Conservation (phyloP, 441 rosid species). For the Pelargonium cotyledonis region DNA sequence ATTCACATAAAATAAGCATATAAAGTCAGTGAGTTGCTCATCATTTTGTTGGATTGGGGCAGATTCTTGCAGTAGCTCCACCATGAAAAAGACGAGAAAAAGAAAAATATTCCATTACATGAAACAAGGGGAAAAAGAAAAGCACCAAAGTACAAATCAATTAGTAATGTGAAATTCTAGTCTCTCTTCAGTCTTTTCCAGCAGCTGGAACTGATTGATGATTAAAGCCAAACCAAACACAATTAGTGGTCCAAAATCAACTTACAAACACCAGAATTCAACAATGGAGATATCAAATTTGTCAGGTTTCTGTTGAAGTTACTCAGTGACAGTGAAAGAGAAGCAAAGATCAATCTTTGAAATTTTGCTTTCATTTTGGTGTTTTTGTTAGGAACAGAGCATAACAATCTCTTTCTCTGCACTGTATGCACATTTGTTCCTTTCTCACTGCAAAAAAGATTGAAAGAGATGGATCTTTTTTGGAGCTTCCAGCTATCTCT, state of each 20-base stretch:
- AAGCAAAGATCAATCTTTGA: not conserved
- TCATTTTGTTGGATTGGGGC: not conserved
- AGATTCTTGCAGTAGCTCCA: not conserved
- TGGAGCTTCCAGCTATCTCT: constrained; percentile 13
- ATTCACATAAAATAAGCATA: not conserved
- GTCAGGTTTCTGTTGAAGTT: constrained; percentile 16
- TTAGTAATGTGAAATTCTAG: not conserved
- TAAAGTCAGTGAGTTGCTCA: not conserved
- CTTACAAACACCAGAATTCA: not conserved
- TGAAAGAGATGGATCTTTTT: constrained; percentile 10
- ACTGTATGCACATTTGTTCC: not conserved
- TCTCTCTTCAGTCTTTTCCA: not conserved
- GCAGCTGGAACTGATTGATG: not conserved
- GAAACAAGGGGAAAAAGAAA: constrained; percentile 1
- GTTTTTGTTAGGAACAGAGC: no score
- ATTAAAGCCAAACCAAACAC: not conserved
- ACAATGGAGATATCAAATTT: not conserved
- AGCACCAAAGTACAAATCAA: not conserved
- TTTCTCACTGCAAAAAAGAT: not conserved
- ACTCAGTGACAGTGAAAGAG: no score
- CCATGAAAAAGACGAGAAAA: not conserved
- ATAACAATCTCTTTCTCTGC: not conserved
- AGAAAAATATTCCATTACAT: constrained; percentile 5
- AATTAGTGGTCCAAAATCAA: not conserved
- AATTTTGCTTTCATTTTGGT: constrained; percentile 13